These are phyloP conservation scores for Solanum paucissectum DNA, from an alignment of 257 asterid species.

Conservation along the genomic window DNA sequence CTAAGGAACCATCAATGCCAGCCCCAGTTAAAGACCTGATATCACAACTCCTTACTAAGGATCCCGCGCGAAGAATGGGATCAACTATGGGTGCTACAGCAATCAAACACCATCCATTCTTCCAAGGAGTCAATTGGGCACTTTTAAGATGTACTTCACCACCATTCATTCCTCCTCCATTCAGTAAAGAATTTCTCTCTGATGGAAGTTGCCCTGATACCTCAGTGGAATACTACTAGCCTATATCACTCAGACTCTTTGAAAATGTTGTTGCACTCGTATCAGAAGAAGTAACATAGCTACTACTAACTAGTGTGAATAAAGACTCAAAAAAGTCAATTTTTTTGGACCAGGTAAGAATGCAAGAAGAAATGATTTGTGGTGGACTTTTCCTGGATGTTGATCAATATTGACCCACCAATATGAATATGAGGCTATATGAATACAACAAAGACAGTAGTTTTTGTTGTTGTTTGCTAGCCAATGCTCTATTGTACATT, in stretches of 20 bases:
- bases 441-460: background rate
- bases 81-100: slow-evolving; percentile 67
- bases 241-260: background rate
- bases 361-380: background rate
- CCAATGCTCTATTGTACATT: background rate
- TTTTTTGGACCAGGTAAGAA: background rate
- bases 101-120: slow-evolving; percentile 55
- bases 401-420: background rate
- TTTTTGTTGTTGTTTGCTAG: slow-evolving; percentile 2
- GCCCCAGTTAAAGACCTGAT: slow-evolving; percentile 48
- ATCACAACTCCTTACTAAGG: slow-evolving; percentile 48
- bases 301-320: slow-evolving; percentile 3
- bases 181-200: slow-evolving; percentile 25
- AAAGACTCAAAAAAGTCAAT: background rate
- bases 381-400: background rate
- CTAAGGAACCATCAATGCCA: slow-evolving; percentile 41
- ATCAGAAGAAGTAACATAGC: background rate
- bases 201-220: slow-evolving; percentile 36
- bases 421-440: background rate
- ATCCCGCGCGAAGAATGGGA: slow-evolving; percentile 46
- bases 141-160: slow-evolving; percentile 62
- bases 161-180: slow-evolving; percentile 51
- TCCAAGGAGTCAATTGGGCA: slow-evolving; percentile 71
- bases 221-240: slow-evolving; percentile 41
- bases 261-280: background rate